Evolutionary conservation across 2,329 filamentous ascomycete species (phyloP).

Genomic region (Neoscytalidium dimidiatum): DNA sequence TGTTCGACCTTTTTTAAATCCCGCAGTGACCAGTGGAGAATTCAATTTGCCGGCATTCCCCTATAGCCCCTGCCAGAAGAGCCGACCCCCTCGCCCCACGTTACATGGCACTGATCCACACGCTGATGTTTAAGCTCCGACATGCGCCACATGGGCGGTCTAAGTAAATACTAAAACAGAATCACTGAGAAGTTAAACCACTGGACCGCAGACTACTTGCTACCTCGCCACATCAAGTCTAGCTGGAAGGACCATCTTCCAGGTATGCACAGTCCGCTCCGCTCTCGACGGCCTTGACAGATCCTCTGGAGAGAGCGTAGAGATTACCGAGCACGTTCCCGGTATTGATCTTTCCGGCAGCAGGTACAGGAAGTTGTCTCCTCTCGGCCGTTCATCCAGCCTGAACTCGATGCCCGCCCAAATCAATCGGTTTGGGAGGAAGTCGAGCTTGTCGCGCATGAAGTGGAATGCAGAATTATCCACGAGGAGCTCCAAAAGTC

Average conservation of each 20-base stretch:
- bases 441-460: constrained; percentile 8
- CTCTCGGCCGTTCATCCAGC: neutral
- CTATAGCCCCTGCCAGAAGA: too few relatives aligned
- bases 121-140: too few relatives aligned
- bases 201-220: too few relatives aligned
- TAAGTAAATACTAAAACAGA: too few relatives aligned
- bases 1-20: too few relatives aligned
- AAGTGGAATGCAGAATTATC: constrained; percentile 5
- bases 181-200: too few relatives aligned
- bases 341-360: neutral
- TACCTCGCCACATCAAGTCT: neutral
- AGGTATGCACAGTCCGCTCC: neutral
- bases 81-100: too few relatives aligned
- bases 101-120: too few relatives aligned
- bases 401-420: constrained; percentile 2
- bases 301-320: neutral
- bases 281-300: neutral
- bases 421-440: constrained; percentile 3
- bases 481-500: neutral
- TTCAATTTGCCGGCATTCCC: too few relatives aligned
- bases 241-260: neutral
- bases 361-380: neutral
- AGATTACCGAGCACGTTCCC: neutral
- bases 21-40: too few relatives aligned
- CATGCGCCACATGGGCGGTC: too few relatives aligned